phyloP scores from a whole-genome alignment of 495 filamentous ascomycete species.

The Trichoderma asperelloides region DNA sequence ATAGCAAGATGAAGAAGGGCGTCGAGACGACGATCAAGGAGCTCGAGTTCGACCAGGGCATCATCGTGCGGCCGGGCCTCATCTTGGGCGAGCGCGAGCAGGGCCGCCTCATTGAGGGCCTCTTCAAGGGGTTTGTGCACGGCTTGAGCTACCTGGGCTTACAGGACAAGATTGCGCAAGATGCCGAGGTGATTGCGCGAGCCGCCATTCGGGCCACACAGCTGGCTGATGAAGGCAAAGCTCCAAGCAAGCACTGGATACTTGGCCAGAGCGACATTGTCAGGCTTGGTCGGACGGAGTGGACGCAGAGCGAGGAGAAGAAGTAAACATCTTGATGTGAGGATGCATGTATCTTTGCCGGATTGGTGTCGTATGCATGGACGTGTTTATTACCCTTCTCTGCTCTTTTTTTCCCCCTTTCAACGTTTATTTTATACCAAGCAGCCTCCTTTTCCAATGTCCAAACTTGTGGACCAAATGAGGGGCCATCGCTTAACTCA shows the following conservation, averaged over 20 bases:
- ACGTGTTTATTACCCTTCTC: background rate
- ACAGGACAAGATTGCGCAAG: constrained; percentile 64
- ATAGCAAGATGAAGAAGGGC: constrained; percentile 69
- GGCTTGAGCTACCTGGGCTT: constrained; percentile 41
- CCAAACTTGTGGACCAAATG: too few relatives aligned
- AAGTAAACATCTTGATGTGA: background rate
- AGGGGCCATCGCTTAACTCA: too few relatives aligned
- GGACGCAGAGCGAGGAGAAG: constrained; percentile 16
- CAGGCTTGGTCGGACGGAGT: constrained; percentile 36
- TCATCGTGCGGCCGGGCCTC: constrained; percentile 66
- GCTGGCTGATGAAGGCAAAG: constrained; percentile 35
- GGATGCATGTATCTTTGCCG: background rate
- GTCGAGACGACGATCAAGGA: constrained; percentile 66
- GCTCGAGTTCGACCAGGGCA: constrained; percentile 62
- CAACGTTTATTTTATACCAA: background rate
- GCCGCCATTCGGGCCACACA: constrained; percentile 56
- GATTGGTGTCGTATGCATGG: background rate
- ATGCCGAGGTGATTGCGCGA: constrained; percentile 62
- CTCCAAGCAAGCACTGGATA: constrained; percentile 39
- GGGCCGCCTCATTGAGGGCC: constrained; percentile 39
- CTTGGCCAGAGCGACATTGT: constrained; percentile 40
- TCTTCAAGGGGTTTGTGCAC: constrained; percentile 42
- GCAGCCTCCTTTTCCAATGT: too few relatives aligned
- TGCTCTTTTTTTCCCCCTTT: background rate
- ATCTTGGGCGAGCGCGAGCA: constrained; percentile 63